These are phyloP conservation scores for Heliosperma pusillum DNA, from an alignment of 148 eudicot genomes.

Conservation along the genomic window DNA sequence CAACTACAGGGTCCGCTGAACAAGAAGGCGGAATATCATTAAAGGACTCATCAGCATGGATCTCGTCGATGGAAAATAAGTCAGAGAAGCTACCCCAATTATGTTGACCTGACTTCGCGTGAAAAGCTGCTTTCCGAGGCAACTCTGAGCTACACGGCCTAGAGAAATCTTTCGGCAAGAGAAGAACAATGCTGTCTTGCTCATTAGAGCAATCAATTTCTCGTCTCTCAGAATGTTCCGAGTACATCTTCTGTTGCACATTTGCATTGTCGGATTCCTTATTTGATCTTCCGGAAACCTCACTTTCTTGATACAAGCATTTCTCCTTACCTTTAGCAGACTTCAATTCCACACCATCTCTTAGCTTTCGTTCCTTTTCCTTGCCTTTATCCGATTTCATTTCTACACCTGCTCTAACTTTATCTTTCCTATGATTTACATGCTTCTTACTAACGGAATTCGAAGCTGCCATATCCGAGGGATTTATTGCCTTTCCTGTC, in stretches of 20 bases:
- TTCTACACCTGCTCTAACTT: slow-evolving; percentile 19
- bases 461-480: slow-evolving; percentile 28
- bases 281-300: slow-evolving; percentile 11
- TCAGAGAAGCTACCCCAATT: slow-evolving; percentile 45
- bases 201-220: slow-evolving; percentile 29
- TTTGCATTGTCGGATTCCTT: slow-evolving; percentile 22
- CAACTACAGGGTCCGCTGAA: slow-evolving; percentile 32
- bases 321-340: slow-evolving; percentile 23
- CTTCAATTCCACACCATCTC: too few species aligned
- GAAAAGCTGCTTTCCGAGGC: slow-evolving; percentile 31
- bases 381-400: slow-evolving; percentile 15
- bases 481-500: slow-evolving; percentile 24
- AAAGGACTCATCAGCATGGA: slow-evolving; percentile 28
- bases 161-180: slow-evolving; percentile 49
- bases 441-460: slow-evolving; percentile 17
- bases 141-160: slow-evolving; percentile 29
- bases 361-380: slow-evolving; percentile 20
- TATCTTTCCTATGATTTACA: slow-evolving; percentile 17
- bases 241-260: slow-evolving; percentile 13
- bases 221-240: slow-evolving; percentile 18
- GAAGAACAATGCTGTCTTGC: slow-evolving; percentile 42
- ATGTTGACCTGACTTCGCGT: slow-evolving; percentile 39
- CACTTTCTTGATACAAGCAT: slow-evolving; percentile 22
- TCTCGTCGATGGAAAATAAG: slow-evolving; percentile 47
- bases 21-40: slow-evolving; percentile 46